Conservation (phyloP, 305 asterid genomes). For the Fraxinus angustifolia region DNA sequence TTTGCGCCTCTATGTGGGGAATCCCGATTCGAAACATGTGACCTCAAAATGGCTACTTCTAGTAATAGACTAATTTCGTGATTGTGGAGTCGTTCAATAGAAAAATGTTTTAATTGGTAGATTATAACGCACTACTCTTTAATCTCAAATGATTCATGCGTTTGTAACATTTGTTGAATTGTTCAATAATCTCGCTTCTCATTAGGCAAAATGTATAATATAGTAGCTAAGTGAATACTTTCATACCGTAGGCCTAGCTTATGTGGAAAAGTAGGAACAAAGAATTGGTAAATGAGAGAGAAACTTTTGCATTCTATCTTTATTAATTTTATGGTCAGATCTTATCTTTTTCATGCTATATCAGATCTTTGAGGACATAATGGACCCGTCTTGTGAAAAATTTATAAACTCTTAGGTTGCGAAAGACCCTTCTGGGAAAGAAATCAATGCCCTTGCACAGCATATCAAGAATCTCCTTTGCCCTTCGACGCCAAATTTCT, state of each 20-base stretch:
- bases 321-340: background rate
- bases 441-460: conserved; percentile 55
- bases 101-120: background rate
- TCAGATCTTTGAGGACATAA: background rate
- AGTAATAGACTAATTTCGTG: background rate
- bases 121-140: background rate
- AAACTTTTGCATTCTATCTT: background rate
- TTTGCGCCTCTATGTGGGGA: background rate
- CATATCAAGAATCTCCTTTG: conserved; percentile 53
- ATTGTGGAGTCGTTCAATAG: background rate
- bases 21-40: background rate
- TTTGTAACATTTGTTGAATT: background rate
- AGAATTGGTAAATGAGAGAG: background rate
- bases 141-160: background rate
- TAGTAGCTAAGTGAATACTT: background rate
- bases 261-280: background rate
- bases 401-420: conserved; percentile 42
- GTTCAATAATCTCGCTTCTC: background rate
- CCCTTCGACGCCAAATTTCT: conserved; percentile 61
- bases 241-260: background rate
- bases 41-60: background rate
- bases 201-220: background rate
- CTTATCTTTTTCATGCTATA: background rate
- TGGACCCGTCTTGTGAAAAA: background rate
- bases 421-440: conserved; percentile 50